Evolutionary conservation across 1,139 yeast species (phyloP), one percentile per base, ranked within the genome.

Genomic region (Yamadazyma dendronema): DNA sequence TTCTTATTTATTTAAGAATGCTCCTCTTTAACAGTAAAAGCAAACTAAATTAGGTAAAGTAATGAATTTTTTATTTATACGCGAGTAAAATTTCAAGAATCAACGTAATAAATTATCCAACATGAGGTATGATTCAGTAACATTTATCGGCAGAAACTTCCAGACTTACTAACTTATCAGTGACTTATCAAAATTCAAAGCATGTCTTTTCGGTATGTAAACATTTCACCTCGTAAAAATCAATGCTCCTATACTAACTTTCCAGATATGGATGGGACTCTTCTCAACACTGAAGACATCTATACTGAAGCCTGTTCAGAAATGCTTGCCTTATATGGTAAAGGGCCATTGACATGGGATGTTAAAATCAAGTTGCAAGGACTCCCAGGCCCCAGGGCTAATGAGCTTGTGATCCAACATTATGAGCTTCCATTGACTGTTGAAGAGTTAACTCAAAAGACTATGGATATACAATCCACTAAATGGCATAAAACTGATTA

Each of bases 181-280:
- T 27, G 15, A 28, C 21, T 16, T 12, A 4, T 4, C 24, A 2
- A 31, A 54, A 38, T 69, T 75, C 52, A 84, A 77, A 58, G 97
- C 97, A 42, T 89, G 97, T 72, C 83, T 90, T 39, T 90, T 90
- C 61, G 92, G 79, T 74, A 67, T 36, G 80, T 72, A 17, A 5
- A 11, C n/a, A 10, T 13, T n/a, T 16, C 12, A 11, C 11, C 12
- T 12, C 17, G 12, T 2, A 4, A 10, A 16, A n/a, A 9, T 25
- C 22, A 27, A 33, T 19, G 9, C 38, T 38, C 42, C 44, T 39
- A 22, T 33, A 30, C n/a, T n/a, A n/a, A n/a, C n/a, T n/a, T n/a
- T n/a, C n/a, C 13, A 72, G 90, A 92, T 68, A 89, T 92, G 97
- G 97, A 92, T 57, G 98, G 98, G 2, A 77, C 95, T 21, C 68